phyloP scores from a whole-genome alignment of 768 basidiomycete genomes.

The Boletus patriciae region DNA sequence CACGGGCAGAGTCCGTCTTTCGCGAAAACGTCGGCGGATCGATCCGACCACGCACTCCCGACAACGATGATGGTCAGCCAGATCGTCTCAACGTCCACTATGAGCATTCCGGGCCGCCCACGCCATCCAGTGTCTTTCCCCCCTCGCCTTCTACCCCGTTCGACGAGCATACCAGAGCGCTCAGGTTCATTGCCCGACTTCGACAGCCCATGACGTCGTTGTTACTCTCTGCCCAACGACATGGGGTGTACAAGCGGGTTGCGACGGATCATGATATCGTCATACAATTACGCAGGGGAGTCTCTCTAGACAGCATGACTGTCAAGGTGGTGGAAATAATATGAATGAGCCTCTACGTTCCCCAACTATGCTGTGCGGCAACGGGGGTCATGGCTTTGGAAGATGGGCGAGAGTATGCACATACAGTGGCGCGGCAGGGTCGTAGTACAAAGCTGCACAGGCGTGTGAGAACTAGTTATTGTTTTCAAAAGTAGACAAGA shows the following conservation, averaged over 20 bases:
- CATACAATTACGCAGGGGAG: not conserved
- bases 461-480: too few relatives aligned
- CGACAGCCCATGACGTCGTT: conserved; percentile 2
- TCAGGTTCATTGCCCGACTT: conserved; percentile 3
- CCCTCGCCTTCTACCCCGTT: not conserved
- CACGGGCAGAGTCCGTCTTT: not conserved
- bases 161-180: not conserved
- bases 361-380: too few relatives aligned
- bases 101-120: not conserved
- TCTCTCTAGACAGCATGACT: not conserved
- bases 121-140: not conserved
- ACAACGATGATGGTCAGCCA: not conserved
- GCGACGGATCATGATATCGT: conserved; percentile 8
- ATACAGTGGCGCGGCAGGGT: too few relatives aligned
- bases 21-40: not conserved
- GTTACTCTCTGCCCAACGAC: not conserved
- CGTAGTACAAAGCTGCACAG: not conserved
- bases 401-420: too few relatives aligned
- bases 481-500: not conserved
- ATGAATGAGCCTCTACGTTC: not conserved
- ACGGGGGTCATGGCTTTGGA: too few relatives aligned
- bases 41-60: not conserved
- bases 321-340: not conserved
- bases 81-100: not conserved
- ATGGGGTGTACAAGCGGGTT: conserved; percentile 19